Conservation (phyloP, 228 moss, liverwort and hornwort genomes). For the Sphagnum fallax region DNA sequence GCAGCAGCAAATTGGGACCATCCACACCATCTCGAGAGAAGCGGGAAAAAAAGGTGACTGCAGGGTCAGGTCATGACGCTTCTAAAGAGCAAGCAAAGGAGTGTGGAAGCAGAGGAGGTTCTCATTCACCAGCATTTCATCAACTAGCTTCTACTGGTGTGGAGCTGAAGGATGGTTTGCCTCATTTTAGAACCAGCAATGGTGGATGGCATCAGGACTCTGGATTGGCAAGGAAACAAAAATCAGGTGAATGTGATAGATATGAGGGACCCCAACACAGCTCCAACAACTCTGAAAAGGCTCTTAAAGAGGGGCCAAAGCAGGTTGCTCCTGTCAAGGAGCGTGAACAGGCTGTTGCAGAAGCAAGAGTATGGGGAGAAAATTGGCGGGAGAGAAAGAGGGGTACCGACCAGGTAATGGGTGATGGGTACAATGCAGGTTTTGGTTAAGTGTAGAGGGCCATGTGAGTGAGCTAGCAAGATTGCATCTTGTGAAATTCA, state of each 20-base stretch:
- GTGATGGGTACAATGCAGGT: slow-evolving; percentile 37
- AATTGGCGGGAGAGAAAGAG: slow-evolving; percentile 98
- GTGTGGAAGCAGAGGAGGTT: slow-evolving; percentile 50
- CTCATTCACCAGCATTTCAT: slow-evolving; percentile 76
- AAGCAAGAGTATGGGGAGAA: slow-evolving; percentile 96
- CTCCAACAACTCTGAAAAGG: slow-evolving; percentile 61
- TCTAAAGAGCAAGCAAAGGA: slow-evolving; percentile 65
- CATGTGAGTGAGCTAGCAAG: too few relatives aligned
- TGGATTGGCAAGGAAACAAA: slow-evolving; percentile 60
- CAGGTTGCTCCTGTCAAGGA: slow-evolving; percentile 65
- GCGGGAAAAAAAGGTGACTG: slow-evolving; percentile 68
- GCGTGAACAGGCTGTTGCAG: slow-evolving; percentile 97
- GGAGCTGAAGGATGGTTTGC: slow-evolving; percentile 48
- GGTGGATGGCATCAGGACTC: slow-evolving; percentile 66
- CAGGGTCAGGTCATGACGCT: slow-evolving; percentile 50
- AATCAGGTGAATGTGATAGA: slow-evolving; percentile 93
- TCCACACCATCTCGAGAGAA: slow-evolving; percentile 92
- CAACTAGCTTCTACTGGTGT: slow-evolving; percentile 70
- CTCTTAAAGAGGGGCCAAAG: slow-evolving; percentile 46
- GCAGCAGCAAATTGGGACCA: slow-evolving; percentile 88
- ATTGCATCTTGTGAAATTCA: too few relatives aligned
- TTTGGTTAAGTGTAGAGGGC: slow-evolving; percentile 14
- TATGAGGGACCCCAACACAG: slow-evolving; percentile 75
- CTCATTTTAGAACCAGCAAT: slow-evolving; percentile 50
- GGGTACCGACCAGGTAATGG: slow-evolving; percentile 35